Percentiles rank a stretch among this genome's conserved stretches.
These are phyloP conservation scores for Aspergillus conjunctus DNA, from an alignment of 495 filamentous ascomycete genomes.

Conservation along the genomic window DNA sequence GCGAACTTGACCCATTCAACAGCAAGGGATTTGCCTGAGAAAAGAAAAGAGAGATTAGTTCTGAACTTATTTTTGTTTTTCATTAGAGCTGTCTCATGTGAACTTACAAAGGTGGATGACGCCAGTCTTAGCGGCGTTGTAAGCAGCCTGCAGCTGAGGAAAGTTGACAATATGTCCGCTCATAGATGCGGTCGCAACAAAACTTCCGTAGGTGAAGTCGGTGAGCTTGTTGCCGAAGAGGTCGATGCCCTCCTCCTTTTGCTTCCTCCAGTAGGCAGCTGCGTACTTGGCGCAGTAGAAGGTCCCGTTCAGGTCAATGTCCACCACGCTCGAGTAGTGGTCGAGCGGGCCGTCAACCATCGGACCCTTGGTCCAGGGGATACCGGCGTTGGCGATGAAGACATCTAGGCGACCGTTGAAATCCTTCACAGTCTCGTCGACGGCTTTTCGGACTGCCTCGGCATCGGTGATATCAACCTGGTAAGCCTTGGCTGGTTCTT, in stretches of 20 bases:
- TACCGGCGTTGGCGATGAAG: slow-evolving; percentile 80
- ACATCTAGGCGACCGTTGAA: slow-evolving; percentile 77
- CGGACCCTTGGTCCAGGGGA: slow-evolving; percentile 70
- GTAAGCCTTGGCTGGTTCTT: slow-evolving; percentile 68
- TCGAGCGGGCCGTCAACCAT: slow-evolving; percentile 66
- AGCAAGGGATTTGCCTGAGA: slow-evolving; percentile 67
- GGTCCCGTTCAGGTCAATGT: slow-evolving; percentile 78
- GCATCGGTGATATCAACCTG: slow-evolving; percentile 66
- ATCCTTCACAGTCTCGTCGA: slow-evolving; percentile 63
- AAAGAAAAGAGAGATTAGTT: slow-evolving; percentile 6
- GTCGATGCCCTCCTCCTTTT: slow-evolving; percentile 67
- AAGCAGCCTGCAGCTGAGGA: slow-evolving; percentile 81
- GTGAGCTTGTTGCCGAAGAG: slow-evolving; percentile 66
- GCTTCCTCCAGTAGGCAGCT: slow-evolving; percentile 66
- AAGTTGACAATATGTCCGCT: slow-evolving; percentile 86
- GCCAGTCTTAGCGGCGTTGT: slow-evolving; percentile 87
- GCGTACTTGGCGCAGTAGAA: slow-evolving; percentile 82
- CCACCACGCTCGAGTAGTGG: slow-evolving; percentile 68
- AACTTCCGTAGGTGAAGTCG: slow-evolving; percentile 68
- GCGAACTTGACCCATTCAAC: slow-evolving; percentile 89
- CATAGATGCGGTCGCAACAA: slow-evolving; percentile 80
- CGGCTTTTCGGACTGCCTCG: slow-evolving; percentile 57
- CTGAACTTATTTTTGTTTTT: not conserved
- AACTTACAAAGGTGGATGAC: slow-evolving; percentile 78
- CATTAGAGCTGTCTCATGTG: not conserved